Evolutionary conservation across 768 basidiomycete species (phyloP).

Genomic region (Thelephora aurantiotincta): DNA sequence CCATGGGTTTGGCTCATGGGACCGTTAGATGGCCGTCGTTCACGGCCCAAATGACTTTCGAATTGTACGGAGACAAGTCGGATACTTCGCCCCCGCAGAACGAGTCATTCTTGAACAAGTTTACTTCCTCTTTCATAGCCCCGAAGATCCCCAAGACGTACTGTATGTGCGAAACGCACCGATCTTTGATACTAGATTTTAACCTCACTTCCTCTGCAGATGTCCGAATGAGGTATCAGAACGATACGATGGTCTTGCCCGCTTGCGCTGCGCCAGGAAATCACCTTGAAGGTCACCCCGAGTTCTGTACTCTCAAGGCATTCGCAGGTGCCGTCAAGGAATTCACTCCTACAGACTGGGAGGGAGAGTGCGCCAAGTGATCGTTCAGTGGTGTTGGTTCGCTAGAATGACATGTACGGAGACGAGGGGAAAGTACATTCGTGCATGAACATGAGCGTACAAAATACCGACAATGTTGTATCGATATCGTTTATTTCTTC

Average conservation of each 20-base stretch:
- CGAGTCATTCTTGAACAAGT: not conserved
- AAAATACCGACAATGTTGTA: not conserved
- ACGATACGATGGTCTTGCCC: slow-evolving; percentile 46
- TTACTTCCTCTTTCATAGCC: slow-evolving; percentile 25
- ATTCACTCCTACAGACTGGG: slow-evolving; percentile 55
- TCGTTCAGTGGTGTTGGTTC: not conserved
- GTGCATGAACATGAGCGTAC: not conserved
- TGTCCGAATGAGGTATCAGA: slow-evolving; percentile 68
- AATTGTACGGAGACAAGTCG: slow-evolving; percentile 31
- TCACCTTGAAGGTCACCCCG: slow-evolving; percentile 55
- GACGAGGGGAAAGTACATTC: not conserved
- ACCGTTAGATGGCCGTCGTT: slow-evolving; percentile 55
- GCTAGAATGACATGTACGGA: not conserved
- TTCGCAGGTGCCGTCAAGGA: slow-evolving; percentile 49
- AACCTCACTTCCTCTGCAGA: slow-evolving; percentile 8
- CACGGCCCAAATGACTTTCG: slow-evolving; percentile 60
- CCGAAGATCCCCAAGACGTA: slow-evolving; percentile 21
- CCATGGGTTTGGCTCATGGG: not conserved
- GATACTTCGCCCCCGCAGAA: not conserved
- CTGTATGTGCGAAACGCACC: slow-evolving; percentile 21
- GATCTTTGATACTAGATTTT: not conserved
- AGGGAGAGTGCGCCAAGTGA: slow-evolving; percentile 33
- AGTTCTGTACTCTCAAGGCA: slow-evolving; percentile 56
- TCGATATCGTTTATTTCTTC: slow-evolving; percentile 24
- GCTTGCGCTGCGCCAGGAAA: slow-evolving; percentile 51